Conservation (phyloP, 2,329 filamentous ascomycete genomes). For the Diaporthe velutina region DNA sequence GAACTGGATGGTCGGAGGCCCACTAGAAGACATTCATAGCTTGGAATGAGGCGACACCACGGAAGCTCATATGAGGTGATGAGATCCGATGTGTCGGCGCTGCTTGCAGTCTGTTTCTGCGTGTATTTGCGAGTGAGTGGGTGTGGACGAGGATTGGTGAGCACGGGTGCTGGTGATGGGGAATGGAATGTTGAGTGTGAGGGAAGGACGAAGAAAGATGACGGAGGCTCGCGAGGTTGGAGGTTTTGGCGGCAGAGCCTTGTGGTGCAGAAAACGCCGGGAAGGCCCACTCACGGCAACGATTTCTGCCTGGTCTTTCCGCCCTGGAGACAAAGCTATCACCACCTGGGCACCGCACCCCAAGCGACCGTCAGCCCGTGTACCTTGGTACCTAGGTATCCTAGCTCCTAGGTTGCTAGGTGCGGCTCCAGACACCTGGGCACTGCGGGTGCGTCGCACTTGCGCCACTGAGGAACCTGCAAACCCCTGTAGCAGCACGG, state of each 20-base stretch:
- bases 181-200: conserved; percentile 6
- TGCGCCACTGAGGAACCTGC: neutral
- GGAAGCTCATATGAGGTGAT: conserved; percentile 31
- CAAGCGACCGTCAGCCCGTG: neutral
- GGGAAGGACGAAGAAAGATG: conserved; percentile 21
- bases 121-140: neutral
- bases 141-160: neutral
- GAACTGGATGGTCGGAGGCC: conserved; percentile 37
- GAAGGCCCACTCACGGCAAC: conserved; percentile 24
- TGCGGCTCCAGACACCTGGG: conserved; percentile 22
- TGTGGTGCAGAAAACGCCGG: conserved; percentile 29
- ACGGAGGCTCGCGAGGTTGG: conserved; percentile 22
- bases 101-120: conserved; percentile 7
- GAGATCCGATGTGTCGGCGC: conserved; percentile 18
- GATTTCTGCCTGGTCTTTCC: conserved; percentile 32
- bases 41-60: conserved; percentile 19
- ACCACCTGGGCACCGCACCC: neutral
- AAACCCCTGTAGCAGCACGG: neutral
- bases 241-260: conserved; percentile 27
- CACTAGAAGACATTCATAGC: conserved; percentile 41
- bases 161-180: neutral
- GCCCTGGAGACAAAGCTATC: conserved; percentile 5
- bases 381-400: neutral
- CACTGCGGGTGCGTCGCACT: neutral
- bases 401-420: neutral